These are phyloP conservation scores for Pseudozyma thailandica DNA, from an alignment of 1,284 basidiomycete species.

Conservation along the genomic window DNA sequence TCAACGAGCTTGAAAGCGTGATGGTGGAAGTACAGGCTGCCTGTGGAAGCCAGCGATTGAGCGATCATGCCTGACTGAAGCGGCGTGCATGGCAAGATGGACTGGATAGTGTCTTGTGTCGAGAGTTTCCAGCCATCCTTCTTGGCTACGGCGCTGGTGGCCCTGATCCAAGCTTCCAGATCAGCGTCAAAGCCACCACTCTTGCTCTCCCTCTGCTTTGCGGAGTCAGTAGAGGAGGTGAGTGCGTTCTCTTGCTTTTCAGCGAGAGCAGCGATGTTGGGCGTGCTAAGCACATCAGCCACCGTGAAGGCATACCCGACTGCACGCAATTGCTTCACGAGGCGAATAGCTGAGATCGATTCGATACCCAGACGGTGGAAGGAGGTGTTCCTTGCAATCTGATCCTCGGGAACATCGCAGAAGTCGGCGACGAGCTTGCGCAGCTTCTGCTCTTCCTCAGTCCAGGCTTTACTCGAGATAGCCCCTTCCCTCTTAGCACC, in stretches of 20 bases:
- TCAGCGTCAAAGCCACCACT: not conserved
- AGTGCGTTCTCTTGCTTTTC: slow-evolving; percentile 15
- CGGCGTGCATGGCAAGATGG: slow-evolving; percentile 62
- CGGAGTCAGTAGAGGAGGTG: not conserved
- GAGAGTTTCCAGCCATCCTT: slow-evolving; percentile 21
- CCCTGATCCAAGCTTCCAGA: slow-evolving; percentile 14
- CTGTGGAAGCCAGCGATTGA: slow-evolving; percentile 49
- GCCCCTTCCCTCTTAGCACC: slow-evolving; percentile 23
- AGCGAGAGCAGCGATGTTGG: slow-evolving; percentile 47
- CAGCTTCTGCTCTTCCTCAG: slow-evolving; percentile 32
- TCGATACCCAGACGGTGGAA: slow-evolving; percentile 65
- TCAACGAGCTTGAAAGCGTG: slow-evolving; percentile 36
- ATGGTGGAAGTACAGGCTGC: slow-evolving; percentile 57
- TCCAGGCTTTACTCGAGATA: slow-evolving; percentile 25
- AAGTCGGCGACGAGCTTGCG: slow-evolving; percentile 31
- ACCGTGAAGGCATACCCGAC: slow-evolving; percentile 38
- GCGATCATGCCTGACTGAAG: slow-evolving; percentile 65
- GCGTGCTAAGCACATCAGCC: slow-evolving; percentile 47
- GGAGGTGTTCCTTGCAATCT: slow-evolving; percentile 46
- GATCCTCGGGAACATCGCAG: slow-evolving; percentile 19
- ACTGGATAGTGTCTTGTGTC: slow-evolving; percentile 25
- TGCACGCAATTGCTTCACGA: slow-evolving; percentile 40
- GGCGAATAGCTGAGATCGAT: slow-evolving; percentile 60
- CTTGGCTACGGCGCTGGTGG: slow-evolving; percentile 6
- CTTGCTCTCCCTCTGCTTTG: not conserved